These are phyloP conservation scores for Salix exigua DNA, from an alignment of 345 rosid genomes.

Conservation along the genomic window DNA sequence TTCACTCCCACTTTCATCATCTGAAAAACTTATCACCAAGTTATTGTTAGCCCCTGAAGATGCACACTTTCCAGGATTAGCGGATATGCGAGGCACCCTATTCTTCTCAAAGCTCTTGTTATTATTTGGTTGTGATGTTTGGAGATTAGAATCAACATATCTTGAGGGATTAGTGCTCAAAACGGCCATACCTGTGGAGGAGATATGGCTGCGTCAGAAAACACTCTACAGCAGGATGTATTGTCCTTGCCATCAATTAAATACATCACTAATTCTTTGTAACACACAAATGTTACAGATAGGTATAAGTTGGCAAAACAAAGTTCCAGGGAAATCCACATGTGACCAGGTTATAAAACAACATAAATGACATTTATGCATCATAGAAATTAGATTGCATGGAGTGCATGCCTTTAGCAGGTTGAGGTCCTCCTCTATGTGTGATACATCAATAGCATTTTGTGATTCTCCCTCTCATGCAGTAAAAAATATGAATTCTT, in stretches of 20 bases:
- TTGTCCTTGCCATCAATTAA: background rate
- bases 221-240: background rate
- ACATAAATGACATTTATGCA: background rate
- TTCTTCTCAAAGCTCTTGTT: constrained; percentile 40
- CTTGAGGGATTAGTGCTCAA: constrained; percentile 24
- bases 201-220: background rate
- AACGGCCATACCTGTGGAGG: constrained; percentile 40
- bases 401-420: background rate
- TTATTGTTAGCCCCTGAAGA: constrained; percentile 40
- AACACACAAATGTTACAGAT: background rate
- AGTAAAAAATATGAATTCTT: background rate
- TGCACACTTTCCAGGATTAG: constrained; percentile 38
- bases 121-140: constrained; percentile 30
- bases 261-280: background rate
- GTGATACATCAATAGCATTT: background rate
- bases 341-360: background rate
- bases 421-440: background rate
- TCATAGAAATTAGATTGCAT: background rate
- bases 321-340: background rate
- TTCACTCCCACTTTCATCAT: constrained; percentile 81
- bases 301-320: background rate
- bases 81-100: constrained; percentile 34
- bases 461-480: background rate
- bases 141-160: constrained; percentile 23
- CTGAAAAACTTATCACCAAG: constrained; percentile 87